Evolutionary conservation across 305 asterid species (phyloP).

Genomic region (Ilex paraguariensis): DNA sequence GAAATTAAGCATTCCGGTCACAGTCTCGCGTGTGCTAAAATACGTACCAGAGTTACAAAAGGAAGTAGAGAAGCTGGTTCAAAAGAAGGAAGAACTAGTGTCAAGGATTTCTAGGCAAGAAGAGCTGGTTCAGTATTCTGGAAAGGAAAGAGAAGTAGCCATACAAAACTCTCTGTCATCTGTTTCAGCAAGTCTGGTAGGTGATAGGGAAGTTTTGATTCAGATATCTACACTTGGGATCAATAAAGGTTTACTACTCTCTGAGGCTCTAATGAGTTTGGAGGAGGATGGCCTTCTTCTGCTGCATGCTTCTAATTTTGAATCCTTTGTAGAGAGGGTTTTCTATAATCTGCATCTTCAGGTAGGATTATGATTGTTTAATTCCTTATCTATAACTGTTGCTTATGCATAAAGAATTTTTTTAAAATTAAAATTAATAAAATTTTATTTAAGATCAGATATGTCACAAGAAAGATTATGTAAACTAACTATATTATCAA

Average conservation of each 20-base stretch:
- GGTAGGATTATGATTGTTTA: neutral
- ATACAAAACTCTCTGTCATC: neutral
- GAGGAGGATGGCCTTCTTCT: conserved; percentile 17
- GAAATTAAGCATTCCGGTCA: neutral
- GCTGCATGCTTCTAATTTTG: conserved; percentile 17
- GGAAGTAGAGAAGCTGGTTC: neutral
- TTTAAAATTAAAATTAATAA: too few relatives aligned
- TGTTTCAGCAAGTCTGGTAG: conserved; percentile 3
- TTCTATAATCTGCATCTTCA: conserved; percentile 22
- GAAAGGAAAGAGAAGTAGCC: neutral
- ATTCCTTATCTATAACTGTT: too few relatives aligned
- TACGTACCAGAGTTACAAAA: neutral
- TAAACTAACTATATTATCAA: too few relatives aligned
- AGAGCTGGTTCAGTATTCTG: neutral
- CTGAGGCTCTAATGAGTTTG: conserved; percentile 8
- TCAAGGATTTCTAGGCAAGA: conserved; percentile 3
- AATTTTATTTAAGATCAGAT: too few relatives aligned
- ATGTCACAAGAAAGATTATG: too few relatives aligned
- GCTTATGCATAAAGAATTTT: too few relatives aligned
- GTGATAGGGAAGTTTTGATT: conserved; percentile 12
- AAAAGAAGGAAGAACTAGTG: conserved; percentile 11
- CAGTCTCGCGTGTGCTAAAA: neutral
- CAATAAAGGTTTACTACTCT: conserved; percentile 8
- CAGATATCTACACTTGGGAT: conserved; percentile 6
- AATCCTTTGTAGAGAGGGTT: conserved; percentile 10